A percentile compares a stretch with the other conserved stretches of the same genome.
These are phyloP conservation scores for Cinnamomum chago DNA, from an alignment of 164 flowering plant genomes.

Conservation along the genomic window DNA sequence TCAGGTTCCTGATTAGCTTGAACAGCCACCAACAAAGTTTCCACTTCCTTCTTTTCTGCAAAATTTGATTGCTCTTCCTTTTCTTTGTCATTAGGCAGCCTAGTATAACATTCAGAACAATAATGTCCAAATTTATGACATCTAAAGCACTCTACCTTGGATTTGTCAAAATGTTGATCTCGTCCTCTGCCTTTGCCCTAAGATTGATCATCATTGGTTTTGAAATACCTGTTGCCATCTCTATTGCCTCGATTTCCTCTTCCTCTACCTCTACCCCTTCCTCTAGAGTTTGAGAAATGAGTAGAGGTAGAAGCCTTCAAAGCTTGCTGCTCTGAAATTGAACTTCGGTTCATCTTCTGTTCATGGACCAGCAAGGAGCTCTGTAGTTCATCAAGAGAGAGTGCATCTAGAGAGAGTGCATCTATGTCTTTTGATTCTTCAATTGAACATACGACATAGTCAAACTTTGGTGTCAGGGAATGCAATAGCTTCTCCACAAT, in stretches of 20 bases:
- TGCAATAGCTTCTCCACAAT: too few relatives aligned
- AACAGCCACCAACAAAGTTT: conserved; percentile 2
- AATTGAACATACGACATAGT: too few relatives aligned
- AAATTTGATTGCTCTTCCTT: conserved; percentile 8
- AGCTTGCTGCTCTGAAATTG: conserved; percentile 2
- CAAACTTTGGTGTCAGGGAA: too few relatives aligned
- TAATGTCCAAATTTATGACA: conserved; percentile 5
- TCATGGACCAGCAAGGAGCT: conserved; percentile 2
- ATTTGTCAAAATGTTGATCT: conserved; percentile 8
- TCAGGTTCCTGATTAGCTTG: not conserved
- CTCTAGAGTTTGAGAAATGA: not conserved
- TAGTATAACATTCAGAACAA: conserved; percentile 8
- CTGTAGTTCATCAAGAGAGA: not conserved
- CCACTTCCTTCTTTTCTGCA: conserved; percentile 5
- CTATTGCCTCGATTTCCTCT: conserved; percentile 3
- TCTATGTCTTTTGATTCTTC: too few relatives aligned
- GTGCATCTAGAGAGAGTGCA: too few relatives aligned
- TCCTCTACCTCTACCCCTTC: conserved; percentile 9
- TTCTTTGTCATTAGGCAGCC: conserved; percentile 4
- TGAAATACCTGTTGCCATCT: conserved; percentile 1
- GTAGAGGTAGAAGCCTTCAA: not conserved
- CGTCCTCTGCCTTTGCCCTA: not conserved
- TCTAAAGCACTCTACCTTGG: conserved; percentile 6
- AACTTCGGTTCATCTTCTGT: conserved; percentile 7
- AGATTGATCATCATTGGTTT: not conserved